Conservation (phyloP, 139 green algal genomes). For the Yamagishiella unicocca region DNA sequence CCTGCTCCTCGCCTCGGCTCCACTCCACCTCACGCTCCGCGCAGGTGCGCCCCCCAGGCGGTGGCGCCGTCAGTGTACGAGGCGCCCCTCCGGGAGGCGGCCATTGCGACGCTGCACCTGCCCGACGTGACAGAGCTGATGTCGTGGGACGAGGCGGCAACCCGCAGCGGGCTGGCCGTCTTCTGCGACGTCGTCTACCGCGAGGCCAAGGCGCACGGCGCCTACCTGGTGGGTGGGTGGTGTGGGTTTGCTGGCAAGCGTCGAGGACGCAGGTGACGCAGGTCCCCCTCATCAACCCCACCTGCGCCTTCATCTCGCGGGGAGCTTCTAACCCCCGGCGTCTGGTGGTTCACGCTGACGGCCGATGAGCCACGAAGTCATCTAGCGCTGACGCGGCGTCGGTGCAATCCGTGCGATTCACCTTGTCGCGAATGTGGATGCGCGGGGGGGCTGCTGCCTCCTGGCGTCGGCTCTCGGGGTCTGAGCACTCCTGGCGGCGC, state of each 20-base stretch:
- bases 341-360: too few species aligned
- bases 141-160: neutral
- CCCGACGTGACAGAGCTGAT: neutral
- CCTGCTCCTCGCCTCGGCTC: neutral
- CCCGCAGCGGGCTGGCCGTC: neutral
- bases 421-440: too few species aligned
- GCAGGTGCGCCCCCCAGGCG: neutral
- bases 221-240: conserved; percentile 29
- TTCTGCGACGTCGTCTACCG: conserved; percentile 10
- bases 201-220: conserved; percentile 29
- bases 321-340: too few species aligned
- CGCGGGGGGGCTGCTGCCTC: too few species aligned
- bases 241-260: too few species aligned
- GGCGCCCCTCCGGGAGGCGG: neutral
- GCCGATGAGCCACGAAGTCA: too few species aligned
- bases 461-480: too few species aligned
- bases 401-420: too few species aligned
- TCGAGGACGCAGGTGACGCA: too few species aligned
- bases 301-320: neutral
- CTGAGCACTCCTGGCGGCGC: too few species aligned
- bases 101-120: neutral
- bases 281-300: neutral
- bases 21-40: neutral
- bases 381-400: too few species aligned
- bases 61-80: conserved; percentile 5